Base-by-base conservation (phyloP, 108 stramenopile genomes). In the Mayamaea pseudoterrestris region DNA sequence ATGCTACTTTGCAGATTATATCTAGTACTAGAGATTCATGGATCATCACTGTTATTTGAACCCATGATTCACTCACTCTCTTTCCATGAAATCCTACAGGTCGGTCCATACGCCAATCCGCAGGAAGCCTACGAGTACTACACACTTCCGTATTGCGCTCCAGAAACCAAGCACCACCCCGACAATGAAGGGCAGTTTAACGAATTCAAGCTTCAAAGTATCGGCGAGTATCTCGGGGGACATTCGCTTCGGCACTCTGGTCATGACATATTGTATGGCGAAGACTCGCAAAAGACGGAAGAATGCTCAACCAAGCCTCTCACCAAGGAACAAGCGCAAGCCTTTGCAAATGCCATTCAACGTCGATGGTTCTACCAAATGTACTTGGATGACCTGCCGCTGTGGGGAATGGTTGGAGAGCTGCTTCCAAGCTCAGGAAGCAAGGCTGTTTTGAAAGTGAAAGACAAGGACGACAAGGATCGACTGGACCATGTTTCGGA, bases 81-180 rank as follows among this genome's bases (percentile, higher is more conserved):
- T 7, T 42, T 42, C 7, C 8, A 27, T 27, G 24, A 8, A 9
- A 7, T 43, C 18, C 2, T 23, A 18, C 14, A 54, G 87, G 87
- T 98, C n/a, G 97, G 97, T 6, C 97, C 97, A 20, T 96, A 94
- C 58, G 86, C 92, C 53, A 98, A 98, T 57, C 97, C 97, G 11
- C 91, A 95, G 73, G 98, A 98, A 70, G 94, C 94, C 12, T 98
- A 98, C 68, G 77, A 90, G 48, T 98, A 97, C 71, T 98, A 96
- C 78, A 71, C 54, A 30, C 73, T 98, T 27, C 95, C 98, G 9
- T 98, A 87, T 80, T 98, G 98, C 49, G 87, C 82, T 20, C 98
- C 98, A 16, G 85, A 91, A 39, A 85, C 78, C 26, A 66, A 78
- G 44, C 73, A 85, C 46, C 86, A 90, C 47, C 83, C 90, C 26